Evolutionary conservation across 2,329 filamentous ascomycete species (phyloP), one percentile per base, ranked within the genome.

Genomic region (Myriosclerotinia duriaeana): DNA sequence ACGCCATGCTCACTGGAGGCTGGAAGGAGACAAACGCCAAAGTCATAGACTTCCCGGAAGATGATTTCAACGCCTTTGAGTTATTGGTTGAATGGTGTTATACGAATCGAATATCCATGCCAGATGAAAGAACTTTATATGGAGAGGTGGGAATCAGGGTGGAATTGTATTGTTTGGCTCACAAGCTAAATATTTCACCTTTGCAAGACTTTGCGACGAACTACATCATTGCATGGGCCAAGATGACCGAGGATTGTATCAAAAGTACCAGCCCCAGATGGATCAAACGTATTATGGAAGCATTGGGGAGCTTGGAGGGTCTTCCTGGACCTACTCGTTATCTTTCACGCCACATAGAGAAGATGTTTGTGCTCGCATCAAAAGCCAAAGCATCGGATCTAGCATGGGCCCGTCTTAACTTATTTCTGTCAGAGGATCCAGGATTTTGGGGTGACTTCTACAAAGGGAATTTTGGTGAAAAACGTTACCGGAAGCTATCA

Each of bases 11-110:
- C 20, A 44, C 55, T 5, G 52, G 65, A 9, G 22, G 20, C 7
- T 70, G 70, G 22, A 42, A 17, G 3, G 70, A 71, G 26, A 55
- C 42, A 26, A 50, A 5, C 9, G 44, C 52, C 12, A 67, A 68
- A 22, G 20, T 56, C 9, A 64, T 64, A 34, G 34, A 53, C 8
- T 40, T 69, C 1, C 63, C 62, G 3, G 69, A 68, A 20, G 67
- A 71, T 42, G 54, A 67, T n/a, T 64, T 67, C 4, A 14, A 38
- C 0, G 58, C 56, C 8, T 71, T 70, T 30, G 52, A 56, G 2
- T 3, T 67, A 6, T 17, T 64, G 8, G 36, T 64, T 5, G 34
- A 40, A n/a, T 67, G 60, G 60, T 22, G 63, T 17, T 64, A 67
- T 15, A 42, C 40, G 20, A 36, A 64, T 40, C 55, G 40, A 58